Percentiles rank a stretch among this genome's conserved stretches.
These are phyloP conservation scores for Phytophthora citricola DNA, from an alignment of 352 stramenopile genomes.

Conservation along the genomic window DNA sequence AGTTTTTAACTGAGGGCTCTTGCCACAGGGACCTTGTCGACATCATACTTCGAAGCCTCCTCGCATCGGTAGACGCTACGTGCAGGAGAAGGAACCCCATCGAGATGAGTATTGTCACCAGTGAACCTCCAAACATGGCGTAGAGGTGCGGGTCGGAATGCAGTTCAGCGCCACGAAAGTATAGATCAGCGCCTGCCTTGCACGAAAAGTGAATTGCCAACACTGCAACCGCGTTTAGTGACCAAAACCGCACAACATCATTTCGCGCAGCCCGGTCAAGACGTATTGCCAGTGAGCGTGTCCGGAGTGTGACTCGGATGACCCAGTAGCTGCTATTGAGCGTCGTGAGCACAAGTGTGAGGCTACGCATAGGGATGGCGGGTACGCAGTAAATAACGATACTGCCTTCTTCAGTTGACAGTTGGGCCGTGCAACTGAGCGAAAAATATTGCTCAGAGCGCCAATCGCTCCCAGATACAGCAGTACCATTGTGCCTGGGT, in stretches of 20 bases:
- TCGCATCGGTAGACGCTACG: neutral
- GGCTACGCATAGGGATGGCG: conserved; percentile 33
- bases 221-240: conserved; percentile 14
- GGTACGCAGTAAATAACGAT: conserved; percentile 39
- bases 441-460: conserved; percentile 49
- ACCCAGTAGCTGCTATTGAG: conserved; percentile 45
- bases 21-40: conserved; percentile 15
- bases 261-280: conserved; percentile 22
- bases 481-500: conserved; percentile 40
- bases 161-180: conserved; percentile 25
- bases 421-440: conserved; percentile 34
- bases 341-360: conserved; percentile 34
- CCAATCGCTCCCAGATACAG: conserved; percentile 45
- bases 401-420: conserved; percentile 28
- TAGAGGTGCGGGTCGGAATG: conserved; percentile 45
- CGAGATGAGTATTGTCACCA: conserved; percentile 27
- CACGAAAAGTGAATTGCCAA: conserved; percentile 36
- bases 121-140: conserved; percentile 34
- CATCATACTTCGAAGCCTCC: conserved; percentile 8
- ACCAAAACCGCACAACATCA: conserved; percentile 27
- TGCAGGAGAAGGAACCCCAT: conserved; percentile 29
- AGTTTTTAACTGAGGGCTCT: conserved; percentile 3
- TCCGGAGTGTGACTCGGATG: conserved; percentile 36
- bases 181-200: conserved; percentile 27
- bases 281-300: conserved; percentile 21